Evolutionary conservation across 352 stramenopile species (phyloP), one percentile per base, ranked within the genome.

Genomic region (Globisporangium perplexum): DNA sequence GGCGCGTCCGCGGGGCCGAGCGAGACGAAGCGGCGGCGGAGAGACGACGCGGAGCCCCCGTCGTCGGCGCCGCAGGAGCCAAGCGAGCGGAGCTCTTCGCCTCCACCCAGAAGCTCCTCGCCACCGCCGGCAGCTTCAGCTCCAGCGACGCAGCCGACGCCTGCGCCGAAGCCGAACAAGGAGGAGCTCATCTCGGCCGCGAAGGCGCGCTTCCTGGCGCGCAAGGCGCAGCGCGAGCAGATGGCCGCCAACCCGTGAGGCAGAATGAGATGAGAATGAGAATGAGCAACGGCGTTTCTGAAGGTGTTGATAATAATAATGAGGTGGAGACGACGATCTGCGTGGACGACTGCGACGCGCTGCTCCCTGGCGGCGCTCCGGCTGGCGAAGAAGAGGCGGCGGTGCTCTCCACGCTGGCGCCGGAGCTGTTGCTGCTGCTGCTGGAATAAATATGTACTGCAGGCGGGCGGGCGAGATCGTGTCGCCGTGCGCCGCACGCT

Each of bases 141-240:
- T n/a, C 53, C 6, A 14, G 12, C 15, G 24, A 23, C 14, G 33
- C 64, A 30, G 50, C 22, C 10, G 48, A 58, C 15, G 51, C n/a
- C n/a, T n/a, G 52, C 56, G 38, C 41, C 49, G 38, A 69, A 76
- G 57, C 50, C 42, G 18, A 84, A 63, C 50, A 88, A 86, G 47
- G 75, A 95, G 49, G 86, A 95, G 36, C 60, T 70, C 3, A 91
- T 97, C 50, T 71, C 69, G 4, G 79, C 84, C 14, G 87, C 88
- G 4, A 80, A 72, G 47, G 86, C 83, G 20, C 81, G 87, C 0
- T 96, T 93, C 64, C 62, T 97, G 59, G 87, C 86, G 12, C 78
- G 88, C 24, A 96, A 97, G 57, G 72, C 83, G 3, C 65, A 80
- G 55, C 71, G 69, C 7, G 59, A 48, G 22, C 31, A 44, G n/a